These are phyloP conservation scores for Scortechinia acanthostroma DNA, from an alignment of 2,329 filamentous ascomycete species.

Conservation along the genomic window DNA sequence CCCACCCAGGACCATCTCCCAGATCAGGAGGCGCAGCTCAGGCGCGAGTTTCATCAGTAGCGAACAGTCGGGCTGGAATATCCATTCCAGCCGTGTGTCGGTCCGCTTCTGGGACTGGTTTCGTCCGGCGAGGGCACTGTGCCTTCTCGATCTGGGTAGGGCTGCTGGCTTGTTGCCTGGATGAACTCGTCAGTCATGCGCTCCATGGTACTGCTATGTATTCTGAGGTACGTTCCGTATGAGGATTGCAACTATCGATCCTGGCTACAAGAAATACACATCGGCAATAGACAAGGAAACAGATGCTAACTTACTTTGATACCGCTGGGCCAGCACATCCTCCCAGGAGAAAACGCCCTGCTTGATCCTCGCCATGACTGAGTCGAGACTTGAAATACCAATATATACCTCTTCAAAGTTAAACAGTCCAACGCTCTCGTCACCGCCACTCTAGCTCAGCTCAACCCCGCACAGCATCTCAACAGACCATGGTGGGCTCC, in stretches of 20 bases:
- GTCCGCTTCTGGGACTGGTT: not conserved
- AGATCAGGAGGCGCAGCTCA: slow-evolving; percentile 23
- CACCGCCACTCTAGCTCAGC: too few species aligned
- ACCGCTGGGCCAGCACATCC: slow-evolving; percentile 25
- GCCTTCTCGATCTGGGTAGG: not conserved
- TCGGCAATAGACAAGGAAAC: not conserved
- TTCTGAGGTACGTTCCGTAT: too few species aligned
- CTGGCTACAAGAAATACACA: not conserved
- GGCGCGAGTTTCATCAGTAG: slow-evolving; percentile 19
- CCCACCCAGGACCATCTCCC: slow-evolving; percentile 19
- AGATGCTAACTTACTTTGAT: slow-evolving; percentile 21
- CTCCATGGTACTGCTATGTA: too few species aligned
- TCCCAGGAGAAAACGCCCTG: slow-evolving; percentile 27
- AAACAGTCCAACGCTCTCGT: too few species aligned
- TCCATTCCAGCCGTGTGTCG: slow-evolving; percentile 6
- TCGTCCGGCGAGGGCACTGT: not conserved
- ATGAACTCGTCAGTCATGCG: too few species aligned
- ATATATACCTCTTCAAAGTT: too few species aligned
- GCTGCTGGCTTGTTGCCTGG: not conserved
- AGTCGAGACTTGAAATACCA: too few species aligned
- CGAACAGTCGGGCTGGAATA: slow-evolving; percentile 14
- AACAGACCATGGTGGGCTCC: too few species aligned
- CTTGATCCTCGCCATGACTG: slow-evolving; percentile 24
- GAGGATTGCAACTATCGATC: too few species aligned
- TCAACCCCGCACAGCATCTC: too few species aligned